Conservation (phyloP, 2,329 filamentous ascomycete genomes). For the Botrytis fabae region DNA sequence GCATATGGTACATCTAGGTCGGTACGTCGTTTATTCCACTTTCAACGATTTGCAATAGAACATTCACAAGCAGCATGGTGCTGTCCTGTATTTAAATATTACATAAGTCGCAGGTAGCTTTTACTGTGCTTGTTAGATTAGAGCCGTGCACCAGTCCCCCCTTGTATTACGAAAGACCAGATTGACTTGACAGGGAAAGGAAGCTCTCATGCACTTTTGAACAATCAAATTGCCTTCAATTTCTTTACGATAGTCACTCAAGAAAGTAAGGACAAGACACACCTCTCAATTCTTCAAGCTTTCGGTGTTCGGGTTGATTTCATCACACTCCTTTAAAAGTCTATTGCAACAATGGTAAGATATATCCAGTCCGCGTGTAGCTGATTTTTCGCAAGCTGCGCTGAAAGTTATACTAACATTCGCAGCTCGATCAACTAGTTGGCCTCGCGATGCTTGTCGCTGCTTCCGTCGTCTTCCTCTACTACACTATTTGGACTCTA, state of each 20-base stretch:
- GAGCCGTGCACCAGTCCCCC: conserved; percentile 3
- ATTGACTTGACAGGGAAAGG: conserved; percentile 15
- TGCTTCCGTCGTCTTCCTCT: conserved; percentile 74
- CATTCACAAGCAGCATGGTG: neutral
- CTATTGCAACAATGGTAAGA: conserved; percentile 41
- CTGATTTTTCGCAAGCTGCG: conserved; percentile 2
- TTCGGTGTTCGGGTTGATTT: conserved; percentile 25
- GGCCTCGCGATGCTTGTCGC: conserved; percentile 74
- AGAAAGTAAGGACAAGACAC: neutral
- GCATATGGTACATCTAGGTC: neutral
- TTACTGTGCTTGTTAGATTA: neutral
- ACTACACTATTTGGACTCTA: conserved; percentile 97
- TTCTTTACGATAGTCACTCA: neutral
- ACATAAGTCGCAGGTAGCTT: neutral
- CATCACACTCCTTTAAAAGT: conserved; percentile 36
- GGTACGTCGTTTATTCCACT: neutral
- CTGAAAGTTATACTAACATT: conserved; percentile 26
- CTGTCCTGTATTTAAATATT: neutral
- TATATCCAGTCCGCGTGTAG: neutral
- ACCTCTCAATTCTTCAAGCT: neutral
- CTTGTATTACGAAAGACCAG: conserved; percentile 20
- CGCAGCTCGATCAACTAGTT: conserved; percentile 84
- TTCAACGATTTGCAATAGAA: neutral
- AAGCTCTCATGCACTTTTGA: conserved; percentile 11
- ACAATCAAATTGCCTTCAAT: conserved; percentile 5